Base-by-base conservation (phyloP, 495 filamentous ascomycete species). In the Xylona heveae region DNA sequence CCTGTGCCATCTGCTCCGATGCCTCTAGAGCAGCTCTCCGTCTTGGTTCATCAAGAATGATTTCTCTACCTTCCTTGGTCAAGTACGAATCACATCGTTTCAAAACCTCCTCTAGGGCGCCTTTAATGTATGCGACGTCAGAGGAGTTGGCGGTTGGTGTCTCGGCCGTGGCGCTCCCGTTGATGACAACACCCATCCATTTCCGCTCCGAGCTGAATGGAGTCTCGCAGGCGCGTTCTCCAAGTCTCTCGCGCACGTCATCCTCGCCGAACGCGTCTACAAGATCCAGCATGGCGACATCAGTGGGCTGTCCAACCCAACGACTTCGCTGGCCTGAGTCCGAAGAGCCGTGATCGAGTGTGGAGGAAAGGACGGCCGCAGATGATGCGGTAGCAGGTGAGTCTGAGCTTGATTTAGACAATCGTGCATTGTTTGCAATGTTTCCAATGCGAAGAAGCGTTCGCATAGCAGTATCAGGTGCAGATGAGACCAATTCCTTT, bases 181-280 rank as follows among this genome's bases (percentile, higher is more conserved):
- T 71, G 40, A 92, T 81, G 2, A 78, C 70, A 9, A 92, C 83
- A 21, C 88, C 88, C 88, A 95, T 99, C 85, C 88, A 99, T 52
- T 94, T 99, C 28, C 82, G 68, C 43, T 94, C 84, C 1, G 88
- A 95, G 45, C 82, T 93, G 47, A 99, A 99, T 0, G 88, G 84
- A 1, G 78, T 82, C 46, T 95, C 88, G 15, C 68, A 66, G 12
- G 72, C 65, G 21, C 83, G 72, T 19, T 63, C 65, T 23, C 80
- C 78, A 33, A 92, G 71, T 9, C 75, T 68, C 23, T 92, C 78
- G 27, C 88, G 69, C 14, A 85, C 69, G 54, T 99, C 88, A 29
- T 84, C 75, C 44, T 93, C 81, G 16, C 74, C 81, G 45, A 92
- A 79, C 3, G 67, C 61, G 51, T 99, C 88, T 19, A 95, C 56